Conservation (phyloP, 352 stramenopile species). For the Pythium folliculosum region DNA sequence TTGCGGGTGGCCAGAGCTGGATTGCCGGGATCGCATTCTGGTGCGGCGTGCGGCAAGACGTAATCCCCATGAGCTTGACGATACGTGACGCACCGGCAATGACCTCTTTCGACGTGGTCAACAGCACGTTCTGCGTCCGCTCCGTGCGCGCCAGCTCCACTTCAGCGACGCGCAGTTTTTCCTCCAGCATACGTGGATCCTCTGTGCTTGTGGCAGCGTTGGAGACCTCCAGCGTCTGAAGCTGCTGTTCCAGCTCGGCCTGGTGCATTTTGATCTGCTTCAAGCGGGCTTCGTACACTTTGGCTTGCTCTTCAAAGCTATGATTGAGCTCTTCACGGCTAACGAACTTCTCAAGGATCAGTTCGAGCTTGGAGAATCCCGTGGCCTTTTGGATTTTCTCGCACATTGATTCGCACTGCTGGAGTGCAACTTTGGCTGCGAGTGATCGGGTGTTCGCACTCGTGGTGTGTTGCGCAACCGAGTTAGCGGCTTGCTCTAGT, state of each 20-base stretch:
- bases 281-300: conserved; percentile 73
- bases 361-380: conserved; percentile 73
- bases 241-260: conserved; percentile 67
- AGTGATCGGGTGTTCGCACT: conserved; percentile 55
- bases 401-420: conserved; percentile 83
- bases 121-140: conserved; percentile 59
- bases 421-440: conserved; percentile 68
- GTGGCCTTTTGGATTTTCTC: conserved; percentile 85
- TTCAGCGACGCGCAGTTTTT: conserved; percentile 70
- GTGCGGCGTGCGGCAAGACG: conserved; percentile 57
- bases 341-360: conserved; percentile 80
- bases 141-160: conserved; percentile 67
- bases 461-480: conserved; percentile 31
- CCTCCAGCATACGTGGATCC: conserved; percentile 69
- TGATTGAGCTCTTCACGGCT: conserved; percentile 75
- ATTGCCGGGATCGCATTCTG: conserved; percentile 60
- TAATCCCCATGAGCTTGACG: conserved; percentile 77
- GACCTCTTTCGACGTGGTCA: conserved; percentile 80
- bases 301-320: conserved; percentile 82
- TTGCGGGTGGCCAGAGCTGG: conserved; percentile 61
- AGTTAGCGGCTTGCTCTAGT: conserved; percentile 29
- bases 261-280: conserved; percentile 84
- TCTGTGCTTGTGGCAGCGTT: conserved; percentile 49
- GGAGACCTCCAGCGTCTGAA: conserved; percentile 65
- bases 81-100: conserved; percentile 64